Base-by-base conservation (phyloP, 345 rosid genomes). In the Eucalyptus polyanthemos region DNA sequence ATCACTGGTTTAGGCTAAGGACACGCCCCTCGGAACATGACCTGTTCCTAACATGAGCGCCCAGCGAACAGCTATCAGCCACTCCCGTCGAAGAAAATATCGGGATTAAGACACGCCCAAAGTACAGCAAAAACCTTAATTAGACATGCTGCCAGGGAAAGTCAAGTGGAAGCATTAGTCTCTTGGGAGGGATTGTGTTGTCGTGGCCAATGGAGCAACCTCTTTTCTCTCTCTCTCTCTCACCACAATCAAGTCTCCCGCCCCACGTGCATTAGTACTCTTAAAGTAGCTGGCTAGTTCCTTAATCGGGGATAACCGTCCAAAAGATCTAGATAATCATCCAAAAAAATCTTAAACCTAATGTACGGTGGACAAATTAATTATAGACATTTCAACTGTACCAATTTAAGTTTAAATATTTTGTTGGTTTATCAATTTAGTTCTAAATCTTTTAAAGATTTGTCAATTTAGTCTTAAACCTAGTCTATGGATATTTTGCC, bases 401-500 rank as follows among this genome's bases (percentile, higher is more conserved):
- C 3, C 29, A 4, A 21, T 21, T 19, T 7, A 54, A 19, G 9
- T 54, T 4, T 54, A 54, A 54, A 21, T 0, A 19, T 8, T 54
- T 4, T 54, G 25, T 8, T 0, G 2, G 0, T 54, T 21, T 54
- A 19, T 22, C 25, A 9, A 54, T 54, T 4, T 54, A 54, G 10
- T 54, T 17, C 11, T 54, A 54, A 54, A 54, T 19, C 11, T 21
- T 54, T 54, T 54, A 8, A 21, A 54, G 9, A 3, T 8, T 19
- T 17, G 2, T 17, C 58, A 54, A 54, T 54, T 54, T 21, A 54
- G 58, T 54, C 25, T 0, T 54, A 1, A 4, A 54, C 5, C 1
- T 8, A 54, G 1, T 21, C 4, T 0, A 7, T 54, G 25, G 4
- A 21, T 54, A 54, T 54, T 21, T 54, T 1, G 11, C 25, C 2